These are phyloP conservation scores for Oropetium thomaeum DNA, from an alignment of 176 grass and related monocot genomes.

Conservation along the genomic window DNA sequence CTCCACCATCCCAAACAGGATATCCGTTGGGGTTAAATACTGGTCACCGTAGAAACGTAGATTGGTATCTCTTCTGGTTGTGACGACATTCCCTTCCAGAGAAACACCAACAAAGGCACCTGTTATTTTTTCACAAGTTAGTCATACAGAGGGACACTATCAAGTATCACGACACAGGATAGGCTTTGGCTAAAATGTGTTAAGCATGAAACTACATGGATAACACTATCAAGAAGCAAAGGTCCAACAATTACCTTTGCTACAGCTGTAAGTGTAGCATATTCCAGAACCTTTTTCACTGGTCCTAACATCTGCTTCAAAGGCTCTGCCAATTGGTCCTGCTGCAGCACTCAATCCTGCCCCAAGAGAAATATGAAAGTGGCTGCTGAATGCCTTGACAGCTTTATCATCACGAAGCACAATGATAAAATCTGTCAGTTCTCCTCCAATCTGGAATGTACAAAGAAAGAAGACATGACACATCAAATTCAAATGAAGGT, in stretches of 20 bases:
- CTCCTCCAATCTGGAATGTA: conserved; percentile 73
- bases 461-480: conserved; percentile 1
- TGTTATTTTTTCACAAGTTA: conserved; percentile 29
- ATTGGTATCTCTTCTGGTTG: conserved; percentile 74
- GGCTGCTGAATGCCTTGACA: conserved; percentile 79
- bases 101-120: conserved; percentile 93
- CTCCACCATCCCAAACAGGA: conserved; percentile 76
- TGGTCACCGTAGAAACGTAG: conserved; percentile 82
- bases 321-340: conserved; percentile 80
- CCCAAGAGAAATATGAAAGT: conserved; percentile 83
- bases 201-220: not conserved
- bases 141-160: not conserved
- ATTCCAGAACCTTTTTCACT: conserved; percentile 81
- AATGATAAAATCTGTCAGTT: conserved; percentile 87
- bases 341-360: conserved; percentile 83
- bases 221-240: not conserved
- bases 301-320: conserved; percentile 87
- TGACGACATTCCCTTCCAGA: conserved; percentile 78
- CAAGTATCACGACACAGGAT: not conserved
- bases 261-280: conserved; percentile 97
- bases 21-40: conserved; percentile 70
- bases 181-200: not conserved
- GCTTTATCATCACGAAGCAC: conserved; percentile 77
- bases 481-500: conserved; percentile 19
- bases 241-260: conserved; percentile 67